A percentile compares a stretch with the other conserved stretches of the same genome.
These are phyloP conservation scores for Globisporangium cederbergense DNA, from an alignment of 352 stramenopile genomes.

Conservation along the genomic window DNA sequence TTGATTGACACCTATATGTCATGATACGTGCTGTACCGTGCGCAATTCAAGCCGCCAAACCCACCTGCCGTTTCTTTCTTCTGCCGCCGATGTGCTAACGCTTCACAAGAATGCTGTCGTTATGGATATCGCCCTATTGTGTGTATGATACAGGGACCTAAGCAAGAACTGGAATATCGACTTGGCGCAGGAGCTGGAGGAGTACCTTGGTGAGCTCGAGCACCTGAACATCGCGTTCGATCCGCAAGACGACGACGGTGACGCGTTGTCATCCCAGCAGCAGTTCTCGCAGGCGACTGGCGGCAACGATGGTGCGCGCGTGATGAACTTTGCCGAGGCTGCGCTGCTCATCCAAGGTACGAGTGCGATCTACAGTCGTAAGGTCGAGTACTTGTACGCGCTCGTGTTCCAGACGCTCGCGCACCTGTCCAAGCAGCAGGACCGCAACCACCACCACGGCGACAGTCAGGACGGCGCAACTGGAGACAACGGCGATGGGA, in stretches of 20 bases:
- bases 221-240: conserved; percentile 68
- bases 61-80: not conserved
- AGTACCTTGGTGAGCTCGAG: conserved; percentile 90
- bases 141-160: conserved; percentile 58
- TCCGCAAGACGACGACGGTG: conserved; percentile 26
- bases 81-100: not conserved
- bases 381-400: conserved; percentile 94
- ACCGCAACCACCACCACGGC: conserved; percentile 22
- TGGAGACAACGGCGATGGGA: conserved; percentile 23
- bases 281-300: conserved; percentile 27
- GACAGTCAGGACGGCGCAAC: conserved; percentile 21
- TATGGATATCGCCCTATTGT: not conserved
- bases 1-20: not conserved
- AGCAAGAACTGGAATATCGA: conserved; percentile 92
- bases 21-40: not conserved
- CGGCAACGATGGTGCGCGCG: conserved; percentile 6
- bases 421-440: conserved; percentile 65
- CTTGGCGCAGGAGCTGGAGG: conserved; percentile 83
- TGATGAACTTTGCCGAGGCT: conserved; percentile 92
- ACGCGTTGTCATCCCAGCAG: not conserved
- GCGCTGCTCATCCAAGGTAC: conserved; percentile 93
- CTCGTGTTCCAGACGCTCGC: conserved; percentile 90
- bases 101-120: not conserved
- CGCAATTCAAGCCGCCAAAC: not conserved
- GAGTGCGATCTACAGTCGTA: conserved; percentile 92